Percentiles rank a stretch among this genome's conserved stretches.
phyloP scores from a whole-genome alignment of 2,329 filamentous ascomycete species.

The Trichoderma arundinaceum region DNA sequence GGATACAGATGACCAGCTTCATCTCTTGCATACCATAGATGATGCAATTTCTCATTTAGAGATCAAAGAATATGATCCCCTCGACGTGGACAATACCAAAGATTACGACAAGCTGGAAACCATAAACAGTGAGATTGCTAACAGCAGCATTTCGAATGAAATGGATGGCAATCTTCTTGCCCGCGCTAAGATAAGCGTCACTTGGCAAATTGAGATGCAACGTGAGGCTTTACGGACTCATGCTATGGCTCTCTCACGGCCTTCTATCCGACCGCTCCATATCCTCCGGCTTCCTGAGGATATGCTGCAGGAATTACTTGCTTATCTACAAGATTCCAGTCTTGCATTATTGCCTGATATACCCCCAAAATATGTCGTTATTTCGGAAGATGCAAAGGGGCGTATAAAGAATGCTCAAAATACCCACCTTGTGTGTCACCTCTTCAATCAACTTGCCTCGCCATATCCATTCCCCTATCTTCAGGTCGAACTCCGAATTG shows the following conservation, averaged over 20 bases:
- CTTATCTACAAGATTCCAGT: neutral
- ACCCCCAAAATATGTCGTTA: too few species aligned
- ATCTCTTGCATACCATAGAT: too few species aligned
- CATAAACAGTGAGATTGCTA: neutral
- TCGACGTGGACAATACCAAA: too few species aligned
- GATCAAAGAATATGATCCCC: too few species aligned
- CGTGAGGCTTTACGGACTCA: neutral
- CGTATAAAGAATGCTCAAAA: neutral
- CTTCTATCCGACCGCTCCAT: neutral
- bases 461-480: too few species aligned
- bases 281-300: neutral
- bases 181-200: neutral
- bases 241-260: neutral
- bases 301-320: neutral
- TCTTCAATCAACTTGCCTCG: too few species aligned
- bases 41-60: too few species aligned
- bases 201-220: neutral
- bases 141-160: neutral
- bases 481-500: too few species aligned
- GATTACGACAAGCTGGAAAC: too few species aligned
- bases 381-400: neutral
- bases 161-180: neutral
- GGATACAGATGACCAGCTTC: too few species aligned
- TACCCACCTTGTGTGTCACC: neutral
- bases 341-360: neutral